phyloP scores from a whole-genome alignment of 768 basidiomycete species.

The Termitomyces sp. region DNA sequence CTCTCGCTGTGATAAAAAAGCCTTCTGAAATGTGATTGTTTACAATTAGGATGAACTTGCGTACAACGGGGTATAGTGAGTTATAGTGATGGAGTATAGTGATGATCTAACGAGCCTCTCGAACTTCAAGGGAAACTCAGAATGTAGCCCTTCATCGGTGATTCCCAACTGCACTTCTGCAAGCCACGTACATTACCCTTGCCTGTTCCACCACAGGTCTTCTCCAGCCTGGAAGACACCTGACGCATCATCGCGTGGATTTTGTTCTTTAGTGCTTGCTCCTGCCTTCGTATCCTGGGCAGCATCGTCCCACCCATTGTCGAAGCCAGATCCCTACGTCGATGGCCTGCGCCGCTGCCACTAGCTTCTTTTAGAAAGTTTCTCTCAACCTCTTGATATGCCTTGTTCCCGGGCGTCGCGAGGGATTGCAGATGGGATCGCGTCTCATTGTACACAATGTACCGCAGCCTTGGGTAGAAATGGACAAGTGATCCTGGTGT shows the following conservation, averaged over 20 bases:
- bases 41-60: slow-evolving; percentile 1
- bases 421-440: slow-evolving; percentile 25
- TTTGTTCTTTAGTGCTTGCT: slow-evolving; percentile 8
- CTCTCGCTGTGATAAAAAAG: not conserved
- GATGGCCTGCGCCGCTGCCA: not conserved
- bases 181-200: slow-evolving; percentile 24
- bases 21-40: not conserved
- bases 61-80: not conserved
- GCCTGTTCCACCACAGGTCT: slow-evolving; percentile 39
- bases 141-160: slow-evolving; percentile 54
- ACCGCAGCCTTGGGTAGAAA: slow-evolving; percentile 46
- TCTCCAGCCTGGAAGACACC: slow-evolving; percentile 23
- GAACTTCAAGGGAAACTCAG: slow-evolving; percentile 47
- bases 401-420: slow-evolving; percentile 29
- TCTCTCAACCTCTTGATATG: slow-evolving; percentile 37
- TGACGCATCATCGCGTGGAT: slow-evolving; percentile 26
- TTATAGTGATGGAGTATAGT: not conserved
- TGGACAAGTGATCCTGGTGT: slow-evolving; percentile 79
- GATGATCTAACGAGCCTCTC: not conserved
- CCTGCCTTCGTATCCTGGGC: slow-evolving; percentile 10
- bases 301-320: slow-evolving; percentile 9
- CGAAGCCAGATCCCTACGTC: slow-evolving; percentile 8
- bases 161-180: slow-evolving; percentile 55
- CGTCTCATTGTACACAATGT: slow-evolving; percentile 44
- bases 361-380: slow-evolving; percentile 24